Conservation (phyloP, 352 stramenopile genomes). For the Pythium coloratum region DNA sequence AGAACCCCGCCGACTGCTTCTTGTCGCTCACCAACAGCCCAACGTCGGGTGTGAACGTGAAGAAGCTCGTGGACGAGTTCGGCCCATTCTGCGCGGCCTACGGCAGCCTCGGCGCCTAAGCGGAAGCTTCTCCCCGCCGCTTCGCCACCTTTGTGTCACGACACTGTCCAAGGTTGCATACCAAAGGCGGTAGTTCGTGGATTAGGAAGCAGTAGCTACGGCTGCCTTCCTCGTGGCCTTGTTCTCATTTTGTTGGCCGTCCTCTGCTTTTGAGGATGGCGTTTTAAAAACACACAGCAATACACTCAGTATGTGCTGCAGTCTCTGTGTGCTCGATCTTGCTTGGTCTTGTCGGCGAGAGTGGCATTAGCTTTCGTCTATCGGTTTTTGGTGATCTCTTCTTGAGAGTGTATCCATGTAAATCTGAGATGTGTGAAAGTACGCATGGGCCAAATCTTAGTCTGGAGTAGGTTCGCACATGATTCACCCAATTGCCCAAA, state of each 20-base stretch:
- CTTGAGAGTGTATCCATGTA: background rate
- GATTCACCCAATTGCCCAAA: background rate
- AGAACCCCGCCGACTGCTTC: slow-evolving; percentile 32
- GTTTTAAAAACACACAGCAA: background rate
- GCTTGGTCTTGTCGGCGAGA: background rate
- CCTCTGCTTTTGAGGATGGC: background rate
- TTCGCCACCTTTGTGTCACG: too few species aligned
- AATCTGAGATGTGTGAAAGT: background rate
- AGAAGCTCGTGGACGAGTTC: slow-evolving; percentile 34
- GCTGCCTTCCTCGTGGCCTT: background rate
- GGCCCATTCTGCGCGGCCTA: slow-evolving; percentile 21
- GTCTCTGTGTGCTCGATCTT: background rate
- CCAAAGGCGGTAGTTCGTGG: background rate
- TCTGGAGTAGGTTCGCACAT: background rate
- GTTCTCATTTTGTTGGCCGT: background rate
- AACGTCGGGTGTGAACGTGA: slow-evolving; percentile 26
- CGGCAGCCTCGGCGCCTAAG: background rate
- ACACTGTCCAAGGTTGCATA: slow-evolving; percentile 2
- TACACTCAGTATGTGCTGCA: background rate
- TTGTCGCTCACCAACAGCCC: slow-evolving; percentile 22
- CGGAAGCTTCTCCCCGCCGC: background rate
- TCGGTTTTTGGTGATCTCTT: too few species aligned
- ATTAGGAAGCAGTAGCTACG: background rate
- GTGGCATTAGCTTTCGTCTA: too few species aligned
- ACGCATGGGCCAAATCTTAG: background rate